phyloP scores from a whole-genome alignment of 768 basidiomycete species.

The Fibroporia radiculosa region DNA sequence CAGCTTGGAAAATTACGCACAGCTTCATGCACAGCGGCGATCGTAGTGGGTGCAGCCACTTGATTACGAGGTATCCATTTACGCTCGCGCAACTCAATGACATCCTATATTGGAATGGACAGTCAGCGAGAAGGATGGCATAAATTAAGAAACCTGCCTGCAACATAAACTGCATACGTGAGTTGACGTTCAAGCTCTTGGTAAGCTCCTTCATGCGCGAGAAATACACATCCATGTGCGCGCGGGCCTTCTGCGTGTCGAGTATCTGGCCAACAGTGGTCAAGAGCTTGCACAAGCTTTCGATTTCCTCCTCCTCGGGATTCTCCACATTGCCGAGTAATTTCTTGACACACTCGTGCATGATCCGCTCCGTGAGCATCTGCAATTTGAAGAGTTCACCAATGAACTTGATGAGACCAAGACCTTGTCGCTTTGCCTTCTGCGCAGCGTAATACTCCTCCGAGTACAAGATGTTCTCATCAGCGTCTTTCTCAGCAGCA shows the following conservation, averaged over 20 bases:
- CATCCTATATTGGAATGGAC: constrained; percentile 52
- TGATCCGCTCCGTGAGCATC: constrained; percentile 95
- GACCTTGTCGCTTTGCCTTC: constrained; percentile 94
- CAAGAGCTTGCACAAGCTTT: constrained; percentile 88
- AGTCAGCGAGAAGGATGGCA: constrained; percentile 1
- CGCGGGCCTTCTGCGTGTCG: constrained; percentile 72
- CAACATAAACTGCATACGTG: constrained; percentile 92
- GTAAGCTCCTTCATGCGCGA: constrained; percentile 76
- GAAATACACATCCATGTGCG: constrained; percentile 91
- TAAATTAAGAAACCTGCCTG: constrained; percentile 50
- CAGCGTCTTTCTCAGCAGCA: constrained; percentile 50
- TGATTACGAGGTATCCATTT: constrained; percentile 72
- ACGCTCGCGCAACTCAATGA: constrained; percentile 79
- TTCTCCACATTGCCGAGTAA: constrained; percentile 86
- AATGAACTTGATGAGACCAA: constrained; percentile 95
- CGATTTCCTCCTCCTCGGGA: constrained; percentile 96
- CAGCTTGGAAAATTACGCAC: constrained; percentile 37
- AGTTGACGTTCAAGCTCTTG: constrained; percentile 63
- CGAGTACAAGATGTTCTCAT: constrained; percentile 78
- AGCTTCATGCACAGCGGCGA: constrained; percentile 81
- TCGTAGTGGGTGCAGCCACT: constrained; percentile 75
- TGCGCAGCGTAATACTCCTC: constrained; percentile 91
- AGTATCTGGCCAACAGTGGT: constrained; percentile 79
- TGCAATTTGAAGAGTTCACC: constrained; percentile 96
- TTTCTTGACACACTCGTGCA: constrained; percentile 97